Evolutionary conservation across 805 yeast genomes (phyloP), one percentile per base, ranked within the genome.

Genomic region (Candida easanensis): DNA sequence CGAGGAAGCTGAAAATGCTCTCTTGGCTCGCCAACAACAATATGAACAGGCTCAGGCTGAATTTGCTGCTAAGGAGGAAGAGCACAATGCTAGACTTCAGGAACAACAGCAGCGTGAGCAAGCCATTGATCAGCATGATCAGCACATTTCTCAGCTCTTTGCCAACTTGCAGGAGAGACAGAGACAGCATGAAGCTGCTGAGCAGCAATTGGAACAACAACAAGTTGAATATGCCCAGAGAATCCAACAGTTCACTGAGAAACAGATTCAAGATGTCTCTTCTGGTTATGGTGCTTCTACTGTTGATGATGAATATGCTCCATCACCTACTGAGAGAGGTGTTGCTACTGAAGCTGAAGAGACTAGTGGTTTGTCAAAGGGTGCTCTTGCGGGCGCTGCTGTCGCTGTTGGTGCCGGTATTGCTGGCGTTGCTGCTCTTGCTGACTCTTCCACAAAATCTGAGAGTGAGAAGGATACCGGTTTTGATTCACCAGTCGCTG

Each of bases 151-250:
- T 44, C 50, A 48, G 9, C 56, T 66, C 58, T 64, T 61, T 41
- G 61, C 60, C 28, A 63, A 62, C 25, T 52, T 70, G 27, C 62
- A 64, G 22, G 53, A 58, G 38, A 67, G 70, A 53, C 65, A 67
- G 44, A 54, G 56, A 33, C 60, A 63, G 33, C 58, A 72, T 21
- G 69, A 64, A 21, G 62, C 57, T 25, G 71, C 74, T 14, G 68
- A 68, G 43, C 62, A 60, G 19, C 74, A 70, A 17, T 53, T 70
- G 16, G 66, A 68, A 23, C 60, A 60, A 32, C 70, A 65, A 38
- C 66, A 68, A 38, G 54, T 54, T 30, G 62, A 57, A 17, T 68
- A 68, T 44, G 70, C 73, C 19, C 56, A 62, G 37, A 65, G 64
- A 42, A 61, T 65, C 15, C 72, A 68, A 48, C 65, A 62, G 11